Percentiles rank a stretch among this genome's conserved stretches.
These are phyloP conservation scores for Paecilomyces dactylethromorphus DNA, from an alignment of 2,329 filamentous ascomycete genomes.

Conservation along the genomic window DNA sequence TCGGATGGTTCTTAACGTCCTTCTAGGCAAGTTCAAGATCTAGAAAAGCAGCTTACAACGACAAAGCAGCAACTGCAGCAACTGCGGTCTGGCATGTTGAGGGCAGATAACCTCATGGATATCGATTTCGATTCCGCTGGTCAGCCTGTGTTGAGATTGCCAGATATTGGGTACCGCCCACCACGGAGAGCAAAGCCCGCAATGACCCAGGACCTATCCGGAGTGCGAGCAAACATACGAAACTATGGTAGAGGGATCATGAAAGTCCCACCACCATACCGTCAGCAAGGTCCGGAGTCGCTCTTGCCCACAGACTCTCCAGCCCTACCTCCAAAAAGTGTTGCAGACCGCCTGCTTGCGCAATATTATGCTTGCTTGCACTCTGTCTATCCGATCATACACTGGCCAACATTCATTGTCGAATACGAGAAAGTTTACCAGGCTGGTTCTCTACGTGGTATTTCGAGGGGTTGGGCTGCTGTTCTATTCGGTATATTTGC, in stretches of 20 bases:
- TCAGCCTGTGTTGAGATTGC: conserved; percentile 51
- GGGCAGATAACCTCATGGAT: conserved; percentile 42
- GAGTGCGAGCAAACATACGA: conserved; percentile 65
- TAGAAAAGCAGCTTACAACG: conserved; percentile 82
- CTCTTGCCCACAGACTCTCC: conserved; percentile 51
- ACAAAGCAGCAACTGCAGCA: conserved; percentile 74
- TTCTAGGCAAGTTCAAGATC: conserved; percentile 74
- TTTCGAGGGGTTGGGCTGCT: conserved; percentile 65
- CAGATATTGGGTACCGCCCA: conserved; percentile 60
- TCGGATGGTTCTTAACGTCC: conserved; percentile 5
- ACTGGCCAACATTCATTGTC: conserved; percentile 77
- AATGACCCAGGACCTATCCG: conserved; percentile 61
- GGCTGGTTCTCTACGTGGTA: conserved; percentile 52
- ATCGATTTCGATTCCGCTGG: conserved; percentile 29
- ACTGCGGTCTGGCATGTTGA: conserved; percentile 58
- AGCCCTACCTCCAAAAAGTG: conserved; percentile 61
- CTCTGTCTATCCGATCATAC: conserved; percentile 73
- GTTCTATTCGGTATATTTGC: conserved; percentile 79
- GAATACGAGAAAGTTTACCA: conserved; percentile 73
- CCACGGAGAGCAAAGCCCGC: conserved; percentile 57
- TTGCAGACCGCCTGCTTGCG: conserved; percentile 65
- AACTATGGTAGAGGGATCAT: conserved; percentile 72
- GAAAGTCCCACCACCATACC: conserved; percentile 66
- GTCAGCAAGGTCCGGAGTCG: conserved; percentile 45
- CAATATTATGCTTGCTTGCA: conserved; percentile 74